Conservation (phyloP, 2,329 filamentous ascomycete genomes). For the Allantophomopsis cytisporea region DNA sequence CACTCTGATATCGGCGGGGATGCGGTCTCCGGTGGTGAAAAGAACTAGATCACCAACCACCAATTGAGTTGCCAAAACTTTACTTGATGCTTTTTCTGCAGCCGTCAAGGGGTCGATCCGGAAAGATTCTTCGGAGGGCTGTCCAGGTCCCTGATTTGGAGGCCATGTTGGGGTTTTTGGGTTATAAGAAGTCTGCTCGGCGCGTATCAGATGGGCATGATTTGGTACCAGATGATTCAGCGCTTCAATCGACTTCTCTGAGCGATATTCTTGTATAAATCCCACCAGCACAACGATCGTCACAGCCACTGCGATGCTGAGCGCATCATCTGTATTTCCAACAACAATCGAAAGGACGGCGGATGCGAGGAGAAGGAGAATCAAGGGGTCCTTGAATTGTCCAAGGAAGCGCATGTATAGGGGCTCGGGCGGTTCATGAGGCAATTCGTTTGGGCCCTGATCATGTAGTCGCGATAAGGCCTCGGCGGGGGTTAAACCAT, state of each 20-base stretch:
- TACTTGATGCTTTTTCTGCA: conserved; percentile 56
- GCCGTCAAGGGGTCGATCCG: conserved; percentile 43
- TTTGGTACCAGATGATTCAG: conserved; percentile 89
- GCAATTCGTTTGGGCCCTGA: conserved; percentile 86
- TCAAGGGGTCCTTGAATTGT: conserved; percentile 93
- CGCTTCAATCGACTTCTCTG: conserved; percentile 93
- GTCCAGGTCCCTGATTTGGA: conserved; percentile 16
- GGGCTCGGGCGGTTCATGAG: conserved; percentile 85
- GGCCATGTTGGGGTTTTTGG: conserved; percentile 32
- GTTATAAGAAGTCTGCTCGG: conserved; percentile 9
- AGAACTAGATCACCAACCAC: conserved; percentile 88
- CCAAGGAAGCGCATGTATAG: conserved; percentile 91
- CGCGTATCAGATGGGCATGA: conserved; percentile 83
- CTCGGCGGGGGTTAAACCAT: conserved; percentile 70
- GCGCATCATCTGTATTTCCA: conserved; percentile 85
- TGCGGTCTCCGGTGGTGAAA: conserved; percentile 91
- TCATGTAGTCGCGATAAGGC: conserved; percentile 67
- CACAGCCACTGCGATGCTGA: conserved; percentile 91
- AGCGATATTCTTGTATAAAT: conserved; percentile 94
- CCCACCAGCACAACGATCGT: conserved; percentile 95
- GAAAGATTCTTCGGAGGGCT: conserved; percentile 9
- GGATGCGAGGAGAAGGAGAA: conserved; percentile 80
- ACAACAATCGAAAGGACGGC: conserved; percentile 80
- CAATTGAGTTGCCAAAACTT: conserved; percentile 74
- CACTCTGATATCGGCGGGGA: conserved; percentile 90